These are phyloP conservation scores for Macrotyloma uniflorum DNA, from an alignment of 306 rosid genomes.

Conservation along the genomic window DNA sequence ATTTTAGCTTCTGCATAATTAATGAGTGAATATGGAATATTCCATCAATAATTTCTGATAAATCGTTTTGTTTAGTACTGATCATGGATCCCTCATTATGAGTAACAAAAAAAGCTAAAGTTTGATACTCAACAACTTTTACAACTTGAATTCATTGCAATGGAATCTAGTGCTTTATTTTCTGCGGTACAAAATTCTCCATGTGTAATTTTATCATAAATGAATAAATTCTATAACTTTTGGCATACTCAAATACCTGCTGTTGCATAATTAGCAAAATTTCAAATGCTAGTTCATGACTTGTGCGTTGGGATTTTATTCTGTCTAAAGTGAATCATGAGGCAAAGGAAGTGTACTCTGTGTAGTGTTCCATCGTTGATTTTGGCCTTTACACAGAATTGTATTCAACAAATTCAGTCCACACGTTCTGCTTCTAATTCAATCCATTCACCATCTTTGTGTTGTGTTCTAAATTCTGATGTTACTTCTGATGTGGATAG, in stretches of 20 bases:
- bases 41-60: conserved; percentile 12
- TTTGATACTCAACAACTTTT: neutral
- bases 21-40: neutral
- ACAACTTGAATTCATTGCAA: neutral
- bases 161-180: conserved; percentile 38
- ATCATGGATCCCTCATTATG: conserved; percentile 14
- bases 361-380: neutral
- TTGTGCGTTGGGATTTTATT: conserved; percentile 15
- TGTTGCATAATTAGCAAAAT: neutral
- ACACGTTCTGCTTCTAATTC: conserved; percentile 12
- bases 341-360: conserved; percentile 17
- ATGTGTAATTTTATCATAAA: conserved; percentile 16
- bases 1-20: too few species aligned
- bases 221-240: conserved; percentile 36
- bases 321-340: conserved; percentile 18
- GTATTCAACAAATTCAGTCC: conserved; percentile 22
- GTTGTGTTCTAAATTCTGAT: too few species aligned
- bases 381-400: neutral
- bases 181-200: conserved; percentile 23
- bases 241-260: conserved; percentile 3
- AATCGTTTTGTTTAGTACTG: neutral
- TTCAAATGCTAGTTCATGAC: conserved; percentile 14
- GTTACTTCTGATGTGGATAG: too few species aligned
- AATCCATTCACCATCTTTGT: neutral
- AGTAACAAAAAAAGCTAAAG: neutral